phyloP scores from a whole-genome alignment of 805 yeast genomes.

The Candida sphagnicola region DNA sequence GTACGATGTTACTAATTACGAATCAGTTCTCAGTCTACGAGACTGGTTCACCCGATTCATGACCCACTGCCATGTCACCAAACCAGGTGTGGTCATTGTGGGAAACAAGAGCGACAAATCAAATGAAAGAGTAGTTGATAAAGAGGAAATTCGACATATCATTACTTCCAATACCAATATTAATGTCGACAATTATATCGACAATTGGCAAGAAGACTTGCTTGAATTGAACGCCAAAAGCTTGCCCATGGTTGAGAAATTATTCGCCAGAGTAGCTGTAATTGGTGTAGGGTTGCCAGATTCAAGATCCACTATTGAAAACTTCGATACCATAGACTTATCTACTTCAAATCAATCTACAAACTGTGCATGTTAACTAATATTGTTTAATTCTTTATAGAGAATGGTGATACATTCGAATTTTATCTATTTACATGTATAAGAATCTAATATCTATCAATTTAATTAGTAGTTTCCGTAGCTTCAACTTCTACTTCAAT shows the following conservation, averaged over 20 bases:
- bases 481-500: constrained; percentile 13
- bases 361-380: constrained; percentile 18
- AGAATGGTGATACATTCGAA: neutral
- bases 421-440: constrained; percentile 1
- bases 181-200: constrained; percentile 22
- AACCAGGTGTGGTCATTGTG: constrained; percentile 47
- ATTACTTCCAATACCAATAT: constrained; percentile 18
- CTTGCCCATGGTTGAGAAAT: constrained; percentile 25
- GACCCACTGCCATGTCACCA: constrained; percentile 43
- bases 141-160: constrained; percentile 32
- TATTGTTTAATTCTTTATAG: neutral
- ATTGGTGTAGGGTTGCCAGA: constrained; percentile 24
- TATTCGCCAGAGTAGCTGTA: constrained; percentile 35
- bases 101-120: constrained; percentile 48
- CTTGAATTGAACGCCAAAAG: constrained; percentile 30
- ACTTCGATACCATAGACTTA: constrained; percentile 31
- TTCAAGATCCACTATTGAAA: constrained; percentile 14
- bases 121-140: constrained; percentile 31
- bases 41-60: constrained; percentile 48
- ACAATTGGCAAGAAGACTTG: constrained; percentile 31
- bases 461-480: constrained; percentile 8
- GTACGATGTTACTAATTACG: constrained; percentile 52
- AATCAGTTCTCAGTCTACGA: constrained; percentile 43
- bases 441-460: constrained; percentile 7
- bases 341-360: constrained; percentile 8